A percentile compares a stretch with the other conserved stretches of the same genome.
These are phyloP conservation scores for Cryptosporidium parvum DNA, from an alignment of 169 alveolate species.

Conservation along the genomic window DNA sequence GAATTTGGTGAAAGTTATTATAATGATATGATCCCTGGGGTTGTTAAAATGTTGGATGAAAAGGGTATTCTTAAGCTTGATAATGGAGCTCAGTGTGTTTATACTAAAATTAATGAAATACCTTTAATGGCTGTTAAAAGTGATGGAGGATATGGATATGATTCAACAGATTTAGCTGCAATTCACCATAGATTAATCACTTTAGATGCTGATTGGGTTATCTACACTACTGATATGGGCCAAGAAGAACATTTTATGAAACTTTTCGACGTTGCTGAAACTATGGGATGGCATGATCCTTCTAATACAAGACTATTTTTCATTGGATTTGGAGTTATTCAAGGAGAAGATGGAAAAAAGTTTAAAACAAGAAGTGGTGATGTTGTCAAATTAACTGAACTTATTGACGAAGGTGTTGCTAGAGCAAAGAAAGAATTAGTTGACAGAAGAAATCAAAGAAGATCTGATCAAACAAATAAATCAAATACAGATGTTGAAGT, in stretches of 20 bases:
- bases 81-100: conserved; percentile 94
- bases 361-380: conserved; percentile 96
- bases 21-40: conserved; percentile 89
- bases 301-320: conserved; percentile 90
- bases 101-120: conserved; percentile 81
- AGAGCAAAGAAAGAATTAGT: conserved; percentile 92
- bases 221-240: conserved; percentile 96
- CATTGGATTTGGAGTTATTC: conserved; percentile 98
- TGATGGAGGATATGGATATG: conserved; percentile 99
- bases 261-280: conserved; percentile 93
- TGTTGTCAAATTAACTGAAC: conserved; percentile 91
- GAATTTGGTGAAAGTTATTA: conserved; percentile 96
- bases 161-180: conserved; percentile 98
- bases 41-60: conserved; percentile 86
- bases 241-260: conserved; percentile 94
- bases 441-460: conserved; percentile 50
- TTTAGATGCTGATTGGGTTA: conserved; percentile 90
- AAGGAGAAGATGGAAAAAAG: conserved; percentile 93
- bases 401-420: conserved; percentile 96
- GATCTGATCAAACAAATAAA: background rate
- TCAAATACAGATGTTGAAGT: conserved; percentile 1
- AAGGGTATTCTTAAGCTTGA: conserved; percentile 87
- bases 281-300: conserved; percentile 90
- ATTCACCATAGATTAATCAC: conserved; percentile 86
- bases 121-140: conserved; percentile 96